These are phyloP conservation scores for Microbotryum intermedium DNA, from an alignment of 1,284 basidiomycete genomes.

Conservation along the genomic window DNA sequence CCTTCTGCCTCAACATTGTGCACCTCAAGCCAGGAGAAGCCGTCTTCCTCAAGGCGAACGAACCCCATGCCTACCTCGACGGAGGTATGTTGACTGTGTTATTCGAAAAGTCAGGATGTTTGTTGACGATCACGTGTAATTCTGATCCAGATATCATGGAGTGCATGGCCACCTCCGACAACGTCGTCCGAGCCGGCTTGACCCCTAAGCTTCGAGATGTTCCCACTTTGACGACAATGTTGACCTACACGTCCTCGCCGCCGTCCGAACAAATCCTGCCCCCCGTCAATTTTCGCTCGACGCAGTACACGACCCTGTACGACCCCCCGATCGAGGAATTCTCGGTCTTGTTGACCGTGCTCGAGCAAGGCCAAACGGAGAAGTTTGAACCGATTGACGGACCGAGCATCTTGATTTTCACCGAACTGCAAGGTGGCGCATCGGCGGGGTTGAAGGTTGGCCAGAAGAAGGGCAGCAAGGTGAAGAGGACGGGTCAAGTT, in stretches of 20 bases:
- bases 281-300: slow-evolving; percentile 49
- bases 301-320: slow-evolving; percentile 53
- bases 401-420: slow-evolving; percentile 74
- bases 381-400: slow-evolving; percentile 59
- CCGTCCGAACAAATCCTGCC: slow-evolving; percentile 61
- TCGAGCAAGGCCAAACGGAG: slow-evolving; percentile 49
- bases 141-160: slow-evolving; percentile 73
- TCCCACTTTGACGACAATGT: slow-evolving; percentile 73
- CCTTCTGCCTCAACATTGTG: slow-evolving; percentile 83
- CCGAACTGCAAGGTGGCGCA: slow-evolving; percentile 55
- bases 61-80: slow-evolving; percentile 91
- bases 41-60: slow-evolving; percentile 88
- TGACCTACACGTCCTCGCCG: slow-evolving; percentile 73
- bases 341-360: slow-evolving; percentile 61
- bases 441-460: slow-evolving; percentile 42
- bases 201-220: slow-evolving; percentile 95
- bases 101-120: not conserved
- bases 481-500: slow-evolving; percentile 60
- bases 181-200: slow-evolving; percentile 95
- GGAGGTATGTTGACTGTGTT: slow-evolving; percentile 54
- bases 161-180: slow-evolving; percentile 97
- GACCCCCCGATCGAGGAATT: slow-evolving; percentile 95
- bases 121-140: not conserved
- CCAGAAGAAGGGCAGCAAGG: slow-evolving; percentile 44
- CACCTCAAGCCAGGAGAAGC: slow-evolving; percentile 73